A percentile compares a stretch with the other conserved stretches of the same genome.
phyloP scores from a whole-genome alignment of 2,329 filamentous ascomycete species.

The Ascochyta fabae region DNA sequence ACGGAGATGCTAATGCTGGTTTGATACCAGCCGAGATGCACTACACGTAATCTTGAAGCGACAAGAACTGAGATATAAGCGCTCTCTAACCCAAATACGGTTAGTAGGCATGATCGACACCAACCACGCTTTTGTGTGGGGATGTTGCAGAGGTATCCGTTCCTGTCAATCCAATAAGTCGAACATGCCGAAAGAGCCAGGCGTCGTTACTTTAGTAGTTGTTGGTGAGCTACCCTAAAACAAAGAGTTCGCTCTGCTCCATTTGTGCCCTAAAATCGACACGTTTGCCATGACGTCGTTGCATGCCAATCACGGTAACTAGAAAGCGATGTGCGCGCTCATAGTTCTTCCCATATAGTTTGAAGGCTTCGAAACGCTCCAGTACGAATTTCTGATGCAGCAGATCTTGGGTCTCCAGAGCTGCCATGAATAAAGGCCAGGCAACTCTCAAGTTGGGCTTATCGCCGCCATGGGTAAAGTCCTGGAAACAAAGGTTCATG shows the following conservation, averaged over 20 bases:
- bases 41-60: not conserved
- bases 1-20: not conserved
- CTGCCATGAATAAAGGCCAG: conserved; percentile 48
- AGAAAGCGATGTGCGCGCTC: conserved; percentile 41
- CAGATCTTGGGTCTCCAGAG: conserved; percentile 45
- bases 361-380: conserved; percentile 38
- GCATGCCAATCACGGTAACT: conserved; percentile 27
- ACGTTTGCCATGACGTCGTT: conserved; percentile 21
- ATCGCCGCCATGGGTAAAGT: conserved; percentile 43
- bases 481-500: conserved; percentile 45
- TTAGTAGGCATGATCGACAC: not conserved
- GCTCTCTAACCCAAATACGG: not conserved
- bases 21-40: not conserved
- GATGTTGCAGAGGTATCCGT: too few relatives aligned
- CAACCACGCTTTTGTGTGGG: too few relatives aligned
- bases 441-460: conserved; percentile 43
- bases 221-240: conserved; percentile 5
- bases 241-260: conserved; percentile 10
- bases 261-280: conserved; percentile 16
- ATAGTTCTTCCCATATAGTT: conserved; percentile 43
- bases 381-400: conserved; percentile 47
- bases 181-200: not conserved
- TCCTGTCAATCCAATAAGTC: too few relatives aligned
- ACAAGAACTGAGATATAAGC: conserved; percentile 1
- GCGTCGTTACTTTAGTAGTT: not conserved